These are phyloP conservation scores for Penicillium sp. DNA, from an alignment of 2,329 filamentous ascomycete genomes.

Conservation along the genomic window DNA sequence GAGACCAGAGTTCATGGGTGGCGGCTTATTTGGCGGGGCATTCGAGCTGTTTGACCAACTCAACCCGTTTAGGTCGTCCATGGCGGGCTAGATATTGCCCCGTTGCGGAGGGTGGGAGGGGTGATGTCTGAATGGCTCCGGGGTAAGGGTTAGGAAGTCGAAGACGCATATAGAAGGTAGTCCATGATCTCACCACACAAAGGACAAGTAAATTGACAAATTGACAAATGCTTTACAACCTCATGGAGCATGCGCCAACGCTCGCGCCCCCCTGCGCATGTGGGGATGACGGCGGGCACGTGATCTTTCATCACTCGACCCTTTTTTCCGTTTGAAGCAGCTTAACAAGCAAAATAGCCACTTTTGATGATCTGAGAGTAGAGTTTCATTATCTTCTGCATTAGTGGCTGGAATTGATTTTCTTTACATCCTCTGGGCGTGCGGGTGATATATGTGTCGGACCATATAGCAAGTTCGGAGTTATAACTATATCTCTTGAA, in stretches of 20 bases:
- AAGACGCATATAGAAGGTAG: not conserved
- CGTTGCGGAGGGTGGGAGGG: not conserved
- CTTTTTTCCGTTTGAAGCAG: not conserved
- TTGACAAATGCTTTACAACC: not conserved
- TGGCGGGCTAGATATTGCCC: constrained; percentile 22
- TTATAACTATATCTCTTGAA: too few relatives aligned
- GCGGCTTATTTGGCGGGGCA: constrained; percentile 33
- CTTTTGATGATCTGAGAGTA: not conserved
- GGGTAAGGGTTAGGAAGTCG: constrained; percentile 3
- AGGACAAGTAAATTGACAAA: not conserved
- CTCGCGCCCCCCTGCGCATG: constrained; percentile 13
- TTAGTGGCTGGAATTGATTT: not conserved
- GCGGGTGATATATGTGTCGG: too few relatives aligned
- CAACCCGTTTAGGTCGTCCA: constrained; percentile 50
- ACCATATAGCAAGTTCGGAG: too few relatives aligned
- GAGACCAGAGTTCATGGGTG: constrained; percentile 36
- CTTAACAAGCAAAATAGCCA: not conserved
- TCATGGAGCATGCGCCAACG: not conserved
- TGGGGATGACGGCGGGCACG: constrained; percentile 15
- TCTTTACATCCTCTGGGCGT: not conserved
- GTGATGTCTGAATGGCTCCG: not conserved
- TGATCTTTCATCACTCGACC: constrained; percentile 13
- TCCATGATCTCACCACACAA: constrained; percentile 14
- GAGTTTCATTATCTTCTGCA: not conserved
- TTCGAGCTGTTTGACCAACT: constrained; percentile 43